Evolutionary conservation across 768 basidiomycete species (phyloP).

Genomic region (Lentinula detonsa): DNA sequence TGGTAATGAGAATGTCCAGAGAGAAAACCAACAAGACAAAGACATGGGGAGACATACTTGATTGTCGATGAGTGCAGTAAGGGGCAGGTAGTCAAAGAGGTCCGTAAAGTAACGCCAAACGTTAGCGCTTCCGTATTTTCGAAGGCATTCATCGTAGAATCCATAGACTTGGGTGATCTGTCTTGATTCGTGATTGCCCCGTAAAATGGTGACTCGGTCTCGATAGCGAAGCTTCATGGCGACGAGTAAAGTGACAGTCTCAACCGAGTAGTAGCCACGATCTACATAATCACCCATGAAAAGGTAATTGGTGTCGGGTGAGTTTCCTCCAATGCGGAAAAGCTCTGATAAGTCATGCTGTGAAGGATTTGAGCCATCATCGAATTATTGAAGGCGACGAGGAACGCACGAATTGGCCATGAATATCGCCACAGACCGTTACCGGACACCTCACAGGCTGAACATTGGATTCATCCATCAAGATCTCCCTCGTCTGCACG

Average conservation of each 20-base stretch:
- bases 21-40: slow-evolving; percentile 1
- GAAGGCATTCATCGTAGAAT: slow-evolving; percentile 98
- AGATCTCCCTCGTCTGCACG: slow-evolving; percentile 86
- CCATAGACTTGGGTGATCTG: slow-evolving; percentile 99
- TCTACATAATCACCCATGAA: slow-evolving; percentile 99
- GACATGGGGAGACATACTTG: slow-evolving; percentile 52
- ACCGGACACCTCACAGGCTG: slow-evolving; percentile 98
- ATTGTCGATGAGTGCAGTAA: slow-evolving; percentile 72
- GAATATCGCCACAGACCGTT: slow-evolving; percentile 99
- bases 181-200: slow-evolving; percentile 97
- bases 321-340: slow-evolving; percentile 97
- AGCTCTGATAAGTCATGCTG: slow-evolving; percentile 99
- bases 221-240: slow-evolving; percentile 97
- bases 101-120: slow-evolving; percentile 99
- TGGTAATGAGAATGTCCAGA: background rate
- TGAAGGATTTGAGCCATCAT: slow-evolving; percentile 10
- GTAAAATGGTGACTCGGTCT: slow-evolving; percentile 94
- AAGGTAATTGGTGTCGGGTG: slow-evolving; percentile 98
- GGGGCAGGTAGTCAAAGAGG: slow-evolving; percentile 94
- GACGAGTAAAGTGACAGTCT: slow-evolving; percentile 96
- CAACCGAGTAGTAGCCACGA: slow-evolving; percentile 98
- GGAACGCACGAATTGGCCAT: slow-evolving; percentile 95
- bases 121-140: slow-evolving; percentile 99
- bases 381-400: slow-evolving; percentile 13
- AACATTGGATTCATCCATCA: slow-evolving; percentile 99